These are phyloP conservation scores for Tulasnella sp. DNA, from an alignment of 768 basidiomycete species.

Conservation along the genomic window DNA sequence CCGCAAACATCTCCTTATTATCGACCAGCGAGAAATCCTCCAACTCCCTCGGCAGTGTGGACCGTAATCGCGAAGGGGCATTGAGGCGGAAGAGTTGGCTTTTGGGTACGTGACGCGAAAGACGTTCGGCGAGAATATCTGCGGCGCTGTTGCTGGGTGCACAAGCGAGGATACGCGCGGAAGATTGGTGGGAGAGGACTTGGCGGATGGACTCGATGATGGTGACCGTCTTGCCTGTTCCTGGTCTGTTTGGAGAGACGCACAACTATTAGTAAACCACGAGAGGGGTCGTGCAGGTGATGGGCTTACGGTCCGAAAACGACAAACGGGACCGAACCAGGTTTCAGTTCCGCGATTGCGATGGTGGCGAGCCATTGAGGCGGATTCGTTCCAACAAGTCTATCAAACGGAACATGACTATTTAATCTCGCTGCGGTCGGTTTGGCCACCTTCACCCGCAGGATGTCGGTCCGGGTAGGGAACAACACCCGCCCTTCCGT, in stretches of 20 bases:
- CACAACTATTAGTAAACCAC: background rate
- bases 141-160: slow-evolving; percentile 59
- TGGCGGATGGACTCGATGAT: slow-evolving; percentile 51
- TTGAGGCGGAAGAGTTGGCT: slow-evolving; percentile 42
- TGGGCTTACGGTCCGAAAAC: slow-evolving; percentile 50
- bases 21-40: slow-evolving; percentile 32
- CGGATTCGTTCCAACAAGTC: slow-evolving; percentile 31
- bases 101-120: slow-evolving; percentile 21
- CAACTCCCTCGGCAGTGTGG: slow-evolving; percentile 31
- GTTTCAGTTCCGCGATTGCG: slow-evolving; percentile 35
- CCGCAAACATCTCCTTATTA: slow-evolving; percentile 31
- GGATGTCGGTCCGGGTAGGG: slow-evolving; percentile 25
- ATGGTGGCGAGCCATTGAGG: slow-evolving; percentile 41
- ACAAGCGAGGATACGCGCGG: slow-evolving; percentile 44
- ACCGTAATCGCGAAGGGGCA: slow-evolving; percentile 33
- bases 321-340: slow-evolving; percentile 43
- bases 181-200: slow-evolving; percentile 32
- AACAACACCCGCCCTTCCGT: slow-evolving; percentile 36
- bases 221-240: slow-evolving; percentile 57
- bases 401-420: slow-evolving; percentile 20
- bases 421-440: slow-evolving; percentile 23
- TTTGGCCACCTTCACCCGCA: slow-evolving; percentile 1
- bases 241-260: slow-evolving; percentile 31
- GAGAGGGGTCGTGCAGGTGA: background rate
- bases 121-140: slow-evolving; percentile 39